Evolutionary conservation across 768 basidiomycete species (phyloP), one percentile per base, ranked within the genome.

Genomic region (Rhizopogon rudus): DNA sequence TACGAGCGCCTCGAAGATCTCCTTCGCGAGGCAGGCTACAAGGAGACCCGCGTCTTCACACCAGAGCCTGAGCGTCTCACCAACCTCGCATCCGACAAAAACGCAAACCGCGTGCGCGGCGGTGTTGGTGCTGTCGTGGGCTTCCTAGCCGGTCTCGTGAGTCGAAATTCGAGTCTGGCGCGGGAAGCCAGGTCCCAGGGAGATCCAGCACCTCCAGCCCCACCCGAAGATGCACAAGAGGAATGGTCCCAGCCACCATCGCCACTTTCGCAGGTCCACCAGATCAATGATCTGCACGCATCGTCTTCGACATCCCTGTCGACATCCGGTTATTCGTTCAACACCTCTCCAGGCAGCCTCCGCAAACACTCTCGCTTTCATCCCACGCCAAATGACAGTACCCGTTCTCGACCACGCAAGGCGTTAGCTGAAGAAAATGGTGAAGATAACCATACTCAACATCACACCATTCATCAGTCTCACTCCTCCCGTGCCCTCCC

Each of bases 1-100:
- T 93, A 92, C 60, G 92, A 94, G 61, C 78, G 83, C 5, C 78
- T 96, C 17, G 93, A 93, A 60, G 91, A 94, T 71, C 76, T 97
- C 16, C 77, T 97, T 28, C 77, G 82, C 49, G 88, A 93, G 67
- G 91, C 91, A 1, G 93, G 93, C 2, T 95, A 94, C 76, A 93
- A 92, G 68, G 93, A 96, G 65, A 94, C 92, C 3, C 81, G 93
- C 42, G 79, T 97, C 10, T 89, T 91, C 63, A 94, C 93, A 0
- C 93, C 93, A 7, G 91, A 93, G 69, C 74, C 78, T 4, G 89
- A 92, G 56, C 78, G 80, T 40, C 63, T 65, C 16, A 73, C 67
- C 25, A 62, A 64, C 20, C 25, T 25, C 25, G 25, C 25, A 25
- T 25, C 25, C 25, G 63, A 54, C 58, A 68, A 62, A 35, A 59